Percentiles rank a stretch among this genome's conserved stretches.
Evolutionary conservation across 768 basidiomycete genomes (phyloP).

Genomic region (Lactifluus echinatus): DNA sequence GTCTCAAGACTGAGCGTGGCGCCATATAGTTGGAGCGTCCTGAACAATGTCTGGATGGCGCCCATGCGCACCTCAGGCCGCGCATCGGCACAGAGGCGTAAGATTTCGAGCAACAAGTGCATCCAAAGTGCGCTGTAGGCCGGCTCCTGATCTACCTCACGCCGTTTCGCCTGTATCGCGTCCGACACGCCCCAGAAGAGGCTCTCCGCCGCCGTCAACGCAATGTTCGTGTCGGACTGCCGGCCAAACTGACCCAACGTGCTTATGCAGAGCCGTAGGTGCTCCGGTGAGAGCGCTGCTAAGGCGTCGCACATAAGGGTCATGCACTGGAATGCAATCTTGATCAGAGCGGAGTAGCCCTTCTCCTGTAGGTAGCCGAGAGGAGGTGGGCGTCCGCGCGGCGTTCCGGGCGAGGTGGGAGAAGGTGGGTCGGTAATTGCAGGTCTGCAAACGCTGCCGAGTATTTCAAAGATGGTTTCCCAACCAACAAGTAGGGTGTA

Average conservation of each 20-base stretch:
- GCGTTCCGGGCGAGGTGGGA: constrained; percentile 25
- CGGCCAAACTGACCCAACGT: constrained; percentile 88
- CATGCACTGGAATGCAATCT: constrained; percentile 89
- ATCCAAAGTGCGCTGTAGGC: constrained; percentile 91
- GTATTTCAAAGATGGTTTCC: constrained; percentile 88
- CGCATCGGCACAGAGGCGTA: constrained; percentile 71
- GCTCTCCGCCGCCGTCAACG: constrained; percentile 87
- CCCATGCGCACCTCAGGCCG: constrained; percentile 87
- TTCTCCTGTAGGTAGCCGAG: constrained; percentile 56
- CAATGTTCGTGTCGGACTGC: constrained; percentile 93
- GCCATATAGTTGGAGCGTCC: constrained; percentile 91
- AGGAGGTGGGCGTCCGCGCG: constrained; percentile 27
- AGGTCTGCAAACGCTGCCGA: constrained; percentile 78
- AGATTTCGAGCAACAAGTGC: constrained; percentile 75
- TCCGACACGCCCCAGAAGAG: constrained; percentile 95
- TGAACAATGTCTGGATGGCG: constrained; percentile 91
- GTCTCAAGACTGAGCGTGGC: constrained; percentile 70
- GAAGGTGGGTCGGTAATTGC: constrained; percentile 28
- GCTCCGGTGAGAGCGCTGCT: constrained; percentile 66
- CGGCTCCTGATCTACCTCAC: constrained; percentile 48
- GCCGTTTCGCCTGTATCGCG: constrained; percentile 80
- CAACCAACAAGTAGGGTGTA: constrained; percentile 90
- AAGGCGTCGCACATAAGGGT: constrained; percentile 93
- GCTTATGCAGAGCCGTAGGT: constrained; percentile 81
- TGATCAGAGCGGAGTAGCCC: constrained; percentile 66